These are phyloP conservation scores for Phlebiopsis flavidoalba DNA, from an alignment of 768 basidiomycete genomes.

Conservation along the genomic window DNA sequence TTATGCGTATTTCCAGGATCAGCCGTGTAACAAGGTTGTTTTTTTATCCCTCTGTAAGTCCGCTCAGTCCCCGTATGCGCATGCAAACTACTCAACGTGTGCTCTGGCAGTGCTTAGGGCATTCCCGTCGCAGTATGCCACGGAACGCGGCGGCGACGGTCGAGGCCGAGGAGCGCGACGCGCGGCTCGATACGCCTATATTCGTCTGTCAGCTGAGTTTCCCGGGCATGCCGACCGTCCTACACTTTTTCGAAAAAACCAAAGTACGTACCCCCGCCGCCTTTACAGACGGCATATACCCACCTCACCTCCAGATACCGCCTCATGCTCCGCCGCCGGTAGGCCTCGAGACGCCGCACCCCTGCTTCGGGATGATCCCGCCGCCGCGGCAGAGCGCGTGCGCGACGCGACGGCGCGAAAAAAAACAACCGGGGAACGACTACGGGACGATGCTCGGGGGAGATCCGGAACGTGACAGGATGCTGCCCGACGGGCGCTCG, in stretches of 20 bases:
- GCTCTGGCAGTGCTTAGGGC: slow-evolving; percentile 57
- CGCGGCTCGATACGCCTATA: slow-evolving; percentile 82
- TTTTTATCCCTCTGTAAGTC: slow-evolving; percentile 60
- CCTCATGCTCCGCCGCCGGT: slow-evolving; percentile 95
- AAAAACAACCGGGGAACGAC: slow-evolving; percentile 44
- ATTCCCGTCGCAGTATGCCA: slow-evolving; percentile 61
- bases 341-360: slow-evolving; percentile 69
- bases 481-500: slow-evolving; percentile 86
- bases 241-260: slow-evolving; percentile 98
- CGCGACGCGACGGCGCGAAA: slow-evolving; percentile 6
- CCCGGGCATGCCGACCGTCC: slow-evolving; percentile 82
- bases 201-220: slow-evolving; percentile 89
- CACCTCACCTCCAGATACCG: slow-evolving; percentile 53
- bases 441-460: slow-evolving; percentile 96
- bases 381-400: slow-evolving; percentile 38
- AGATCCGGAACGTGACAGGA: slow-evolving; percentile 50
- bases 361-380: slow-evolving; percentile 94
- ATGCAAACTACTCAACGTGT: slow-evolving; percentile 7
- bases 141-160: slow-evolving; percentile 61
- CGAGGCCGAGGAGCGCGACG: slow-evolving; percentile 71
- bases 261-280: slow-evolving; percentile 34
- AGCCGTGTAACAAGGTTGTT: slow-evolving; percentile 67
- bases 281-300: not conserved
- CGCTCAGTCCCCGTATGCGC: slow-evolving; percentile 3
- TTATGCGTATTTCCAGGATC: slow-evolving; percentile 75